Evolutionary conservation across 73 alveolate genomes (phyloP), one percentile per base, ranked within the genome.

Genomic region (Breviolum minutum): DNA sequence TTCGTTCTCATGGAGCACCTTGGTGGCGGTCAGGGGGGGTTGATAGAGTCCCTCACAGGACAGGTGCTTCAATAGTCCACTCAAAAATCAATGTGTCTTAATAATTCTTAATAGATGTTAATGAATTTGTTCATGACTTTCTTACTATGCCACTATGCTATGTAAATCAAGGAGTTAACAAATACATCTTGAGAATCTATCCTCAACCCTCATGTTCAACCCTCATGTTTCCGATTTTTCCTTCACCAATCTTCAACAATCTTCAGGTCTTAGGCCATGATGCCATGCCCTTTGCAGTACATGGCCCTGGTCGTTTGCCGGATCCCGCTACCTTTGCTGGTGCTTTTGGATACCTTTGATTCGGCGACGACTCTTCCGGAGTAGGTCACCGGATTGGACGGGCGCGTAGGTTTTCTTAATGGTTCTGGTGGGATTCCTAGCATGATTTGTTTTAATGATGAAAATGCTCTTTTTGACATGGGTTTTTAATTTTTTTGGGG

Each of bases 231-330:
- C 54, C 54, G 54, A 0, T 40, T 0, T 40, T 40, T 40, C 54
- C 3, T 40, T 40, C 54, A n/a, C 54, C 5, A 40, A 0, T 19
- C 54, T 1, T 73, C 82, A 16, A 6, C 82, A 13, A 12, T 2
- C 63, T n/a, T 63, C 62, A 83, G 92, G 92, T 83, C 61, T 62
- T 83, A 74, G 92, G 92, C 8, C 76, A 61, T n/a, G 76, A 83
- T 26, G 24, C 71, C 90, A 40, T 83, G 71, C 92, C 92, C 61
- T 83, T 83, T 26, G 5, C 86, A n/a, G 60, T 62, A 61, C 17
- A 68, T 68, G 92, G 73, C 62, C 92, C 92, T 62, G 32, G 27
- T 54, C 92, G 92, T 8, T 61, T 83, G 11, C 92, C 92, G 24
- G 92, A 83, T 22, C 92, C 92, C 12, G n/a, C 54, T 1, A 61